phyloP scores from a whole-genome alignment of 441 rosid genomes.

The Aquilaria agallochum region DNA sequence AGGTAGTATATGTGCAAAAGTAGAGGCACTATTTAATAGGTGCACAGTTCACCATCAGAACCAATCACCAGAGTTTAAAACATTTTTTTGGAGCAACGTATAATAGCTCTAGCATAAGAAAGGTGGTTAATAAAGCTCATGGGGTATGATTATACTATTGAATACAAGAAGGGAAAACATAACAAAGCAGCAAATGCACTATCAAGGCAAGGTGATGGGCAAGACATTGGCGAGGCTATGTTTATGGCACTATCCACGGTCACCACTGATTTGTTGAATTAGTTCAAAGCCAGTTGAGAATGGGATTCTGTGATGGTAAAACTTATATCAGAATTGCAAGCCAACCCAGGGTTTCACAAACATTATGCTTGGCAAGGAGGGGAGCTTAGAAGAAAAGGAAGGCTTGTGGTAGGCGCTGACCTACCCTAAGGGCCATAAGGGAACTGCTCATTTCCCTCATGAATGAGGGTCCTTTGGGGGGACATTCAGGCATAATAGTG shows the following conservation, averaged over 20 bases:
- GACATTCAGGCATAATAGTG: not conserved
- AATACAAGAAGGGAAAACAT: no score
- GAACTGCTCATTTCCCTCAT: not conserved
- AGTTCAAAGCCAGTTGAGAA: not conserved
- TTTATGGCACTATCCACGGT: not conserved
- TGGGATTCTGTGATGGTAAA: not conserved
- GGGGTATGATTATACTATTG: no score
- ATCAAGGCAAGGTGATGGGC: not conserved
- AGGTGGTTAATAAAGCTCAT: not conserved
- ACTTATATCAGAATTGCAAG: not conserved
- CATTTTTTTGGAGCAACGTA: not conserved
- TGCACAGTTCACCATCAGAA: not conserved
- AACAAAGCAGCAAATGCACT: not conserved
- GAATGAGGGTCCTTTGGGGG: not conserved
- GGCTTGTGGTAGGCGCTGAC: not conserved
- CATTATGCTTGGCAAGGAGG: not conserved
- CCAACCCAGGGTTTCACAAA: no score
- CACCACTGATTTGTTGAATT: not conserved
- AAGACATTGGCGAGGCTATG: not conserved
- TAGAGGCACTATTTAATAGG: not conserved
- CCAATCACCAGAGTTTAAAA: not conserved
- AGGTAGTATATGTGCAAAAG: not conserved
- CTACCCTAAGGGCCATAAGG: not conserved
- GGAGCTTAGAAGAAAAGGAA: not conserved
- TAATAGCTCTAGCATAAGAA: not conserved